Conservation (phyloP, 352 stramenopile species). For the Globisporangium canariense region DNA sequence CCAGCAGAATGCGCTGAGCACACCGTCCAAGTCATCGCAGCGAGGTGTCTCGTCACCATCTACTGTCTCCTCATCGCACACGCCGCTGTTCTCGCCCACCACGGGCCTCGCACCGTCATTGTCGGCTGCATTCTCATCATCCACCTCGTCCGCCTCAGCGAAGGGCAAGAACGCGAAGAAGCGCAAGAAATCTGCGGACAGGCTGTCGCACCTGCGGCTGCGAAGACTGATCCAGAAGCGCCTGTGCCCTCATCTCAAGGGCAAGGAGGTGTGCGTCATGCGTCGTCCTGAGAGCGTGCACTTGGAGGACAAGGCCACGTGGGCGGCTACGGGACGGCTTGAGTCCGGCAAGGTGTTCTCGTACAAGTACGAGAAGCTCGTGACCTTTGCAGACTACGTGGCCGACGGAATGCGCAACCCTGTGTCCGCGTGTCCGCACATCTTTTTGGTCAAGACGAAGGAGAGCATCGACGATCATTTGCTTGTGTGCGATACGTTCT, state of each 20-base stretch:
- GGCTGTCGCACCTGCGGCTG: slow-evolving; percentile 46
- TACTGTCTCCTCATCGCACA: slow-evolving; percentile 17
- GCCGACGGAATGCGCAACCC: slow-evolving; percentile 33
- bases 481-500: slow-evolving; percentile 65
- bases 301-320: slow-evolving; percentile 17
- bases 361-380: slow-evolving; percentile 42
- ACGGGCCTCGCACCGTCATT: slow-evolving; percentile 7
- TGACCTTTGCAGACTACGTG: slow-evolving; percentile 67
- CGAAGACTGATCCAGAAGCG: slow-evolving; percentile 67
- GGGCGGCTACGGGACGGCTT: slow-evolving; percentile 46
- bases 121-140: slow-evolving; percentile 15
- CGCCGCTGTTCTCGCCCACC: slow-evolving; percentile 11
- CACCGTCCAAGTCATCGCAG: slow-evolving; percentile 5
- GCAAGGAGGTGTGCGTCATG: slow-evolving; percentile 53
- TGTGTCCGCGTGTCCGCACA: slow-evolving; percentile 62
- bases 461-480: slow-evolving; percentile 75
- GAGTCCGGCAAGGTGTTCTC: slow-evolving; percentile 54
- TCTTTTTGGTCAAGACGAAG: slow-evolving; percentile 51
- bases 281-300: slow-evolving; percentile 17
- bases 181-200: slow-evolving; percentile 25
- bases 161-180: slow-evolving; percentile 26
- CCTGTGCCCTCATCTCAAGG: slow-evolving; percentile 64
- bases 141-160: slow-evolving; percentile 17
- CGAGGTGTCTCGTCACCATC: slow-evolving; percentile 11
- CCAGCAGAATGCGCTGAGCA: slow-evolving; percentile 2